Percentiles rank a stretch among this genome's conserved stretches.
Evolutionary conservation across 345 rosid species (phyloP).

Genomic region (Arabis hirsuta): DNA sequence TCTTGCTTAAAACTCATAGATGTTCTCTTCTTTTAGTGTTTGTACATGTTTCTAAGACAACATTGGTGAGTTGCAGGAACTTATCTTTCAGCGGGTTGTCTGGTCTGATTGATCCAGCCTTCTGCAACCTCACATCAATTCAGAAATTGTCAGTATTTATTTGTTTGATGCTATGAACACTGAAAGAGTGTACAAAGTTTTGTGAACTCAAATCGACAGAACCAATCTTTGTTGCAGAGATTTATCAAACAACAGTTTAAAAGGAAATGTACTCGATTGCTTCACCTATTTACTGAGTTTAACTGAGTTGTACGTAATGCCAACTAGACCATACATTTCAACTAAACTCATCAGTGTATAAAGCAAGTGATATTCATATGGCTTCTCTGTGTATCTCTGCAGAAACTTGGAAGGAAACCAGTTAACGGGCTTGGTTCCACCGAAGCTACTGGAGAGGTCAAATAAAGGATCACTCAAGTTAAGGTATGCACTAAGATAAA

Average conservation of each 20-base stretch:
- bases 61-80: slow-evolving; percentile 27
- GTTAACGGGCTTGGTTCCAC: slow-evolving; percentile 48
- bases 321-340: background rate
- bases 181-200: background rate
- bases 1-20: background rate
- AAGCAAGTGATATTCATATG: too few species aligned
- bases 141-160: slow-evolving; percentile 43
- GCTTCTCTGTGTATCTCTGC: background rate
- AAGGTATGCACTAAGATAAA: slow-evolving; percentile 40
- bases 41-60: background rate
- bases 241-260: slow-evolving; percentile 53
- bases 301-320: slow-evolving; percentile 52
- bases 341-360: too few species aligned
- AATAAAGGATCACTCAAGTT: slow-evolving; percentile 33
- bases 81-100: slow-evolving; percentile 46
- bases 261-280: slow-evolving; percentile 51
- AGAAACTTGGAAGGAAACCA: slow-evolving; percentile 52
- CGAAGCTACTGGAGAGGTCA: slow-evolving; percentile 42
- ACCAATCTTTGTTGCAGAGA: slow-evolving; percentile 46
- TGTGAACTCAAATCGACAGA: background rate
- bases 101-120: slow-evolving; percentile 33
- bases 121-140: slow-evolving; percentile 40
- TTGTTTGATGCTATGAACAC: background rate
- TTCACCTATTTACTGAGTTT: slow-evolving; percentile 46
- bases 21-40: background rate